A percentile compares a stretch with the other conserved stretches of the same genome.
Conservation (phyloP, 106 monocot genomes). For the Allium cepa region DNA sequence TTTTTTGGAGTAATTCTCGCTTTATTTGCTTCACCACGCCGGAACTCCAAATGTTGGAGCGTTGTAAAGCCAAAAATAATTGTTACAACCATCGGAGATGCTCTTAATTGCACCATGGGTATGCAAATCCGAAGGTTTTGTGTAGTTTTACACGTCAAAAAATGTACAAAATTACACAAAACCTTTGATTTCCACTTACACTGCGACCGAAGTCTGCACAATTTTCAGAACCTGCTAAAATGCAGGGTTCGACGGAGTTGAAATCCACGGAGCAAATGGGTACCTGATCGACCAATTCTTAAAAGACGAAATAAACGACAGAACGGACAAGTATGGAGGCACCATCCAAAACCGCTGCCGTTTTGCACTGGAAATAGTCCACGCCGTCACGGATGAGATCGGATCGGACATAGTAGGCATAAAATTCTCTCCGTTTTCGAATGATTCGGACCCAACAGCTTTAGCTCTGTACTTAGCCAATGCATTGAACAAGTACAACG, state of each 20-base stretch:
- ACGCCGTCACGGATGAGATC: conserved; percentile 43
- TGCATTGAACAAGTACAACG: conserved; percentile 31
- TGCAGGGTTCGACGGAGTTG: conserved; percentile 61
- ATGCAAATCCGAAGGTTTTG: not conserved
- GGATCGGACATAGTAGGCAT: conserved; percentile 52
- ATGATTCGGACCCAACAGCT: conserved; percentile 44
- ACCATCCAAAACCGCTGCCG: conserved; percentile 57
- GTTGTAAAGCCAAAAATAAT: not conserved
- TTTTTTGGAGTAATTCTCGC: too few species aligned
- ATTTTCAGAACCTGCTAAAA: not conserved
- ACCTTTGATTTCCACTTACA: not conserved
- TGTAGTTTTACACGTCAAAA: not conserved
- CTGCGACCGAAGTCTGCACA: not conserved
- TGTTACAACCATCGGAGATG: not conserved
- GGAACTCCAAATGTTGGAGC: not conserved
- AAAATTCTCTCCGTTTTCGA: conserved; percentile 45
- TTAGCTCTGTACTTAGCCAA: conserved; percentile 39
- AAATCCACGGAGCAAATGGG: conserved; percentile 65
- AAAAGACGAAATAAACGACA: conserved; percentile 45
- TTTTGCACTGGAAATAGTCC: conserved; percentile 47
- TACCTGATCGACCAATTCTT: conserved; percentile 58
- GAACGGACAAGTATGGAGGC: conserved; percentile 54
- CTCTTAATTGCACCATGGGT: not conserved
- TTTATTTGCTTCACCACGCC: too few species aligned
- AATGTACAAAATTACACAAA: not conserved